phyloP scores from a whole-genome alignment of 805 yeast species.

The Spencermartinsiella europaea region DNA sequence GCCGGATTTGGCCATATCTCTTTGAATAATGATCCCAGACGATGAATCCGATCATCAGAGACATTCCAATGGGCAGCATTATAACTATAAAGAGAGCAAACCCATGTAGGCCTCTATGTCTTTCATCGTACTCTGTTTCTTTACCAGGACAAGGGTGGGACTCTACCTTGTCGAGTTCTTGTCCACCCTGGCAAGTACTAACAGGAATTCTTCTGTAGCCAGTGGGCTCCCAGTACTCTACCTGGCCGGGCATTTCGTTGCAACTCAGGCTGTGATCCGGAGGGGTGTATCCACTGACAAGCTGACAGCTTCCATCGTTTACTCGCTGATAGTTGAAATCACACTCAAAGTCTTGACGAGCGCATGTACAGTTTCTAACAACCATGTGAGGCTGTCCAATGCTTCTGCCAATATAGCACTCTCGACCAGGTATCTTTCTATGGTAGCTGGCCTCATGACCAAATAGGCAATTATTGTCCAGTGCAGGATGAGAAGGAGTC shows the following conservation, averaged over 20 bases:
- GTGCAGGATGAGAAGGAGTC: conserved; percentile 54
- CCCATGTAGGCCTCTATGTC: conserved; percentile 51
- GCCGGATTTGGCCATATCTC: conserved; percentile 78
- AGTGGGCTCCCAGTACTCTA: conserved; percentile 81
- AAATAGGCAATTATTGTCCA: conserved; percentile 48
- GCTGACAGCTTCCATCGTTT: conserved; percentile 76
- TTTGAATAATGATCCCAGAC: conserved; percentile 78
- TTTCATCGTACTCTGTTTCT: conserved; percentile 51
- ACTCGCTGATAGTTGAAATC: conserved; percentile 76
- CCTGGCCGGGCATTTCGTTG: conserved; percentile 42
- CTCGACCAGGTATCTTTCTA: conserved; percentile 52
- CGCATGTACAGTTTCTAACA: conserved; percentile 70
- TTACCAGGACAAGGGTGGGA: conserved; percentile 86
- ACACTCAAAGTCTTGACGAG: conserved; percentile 87
- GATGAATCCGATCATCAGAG: conserved; percentile 56
- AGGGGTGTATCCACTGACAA: conserved; percentile 69
- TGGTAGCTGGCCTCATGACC: conserved; percentile 63
- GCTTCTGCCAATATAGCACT: conserved; percentile 50
- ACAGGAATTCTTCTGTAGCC: conserved; percentile 86
- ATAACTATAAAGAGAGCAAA: conserved; percentile 49
- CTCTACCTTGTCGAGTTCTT: conserved; percentile 58
- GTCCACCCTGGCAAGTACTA: conserved; percentile 82
- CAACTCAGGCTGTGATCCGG: conserved; percentile 62
- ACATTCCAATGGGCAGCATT: conserved; percentile 49
- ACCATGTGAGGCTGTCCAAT: conserved; percentile 49